These are phyloP conservation scores for Rhododendron henanense DNA, from an alignment of 148 eudicot genomes.

Conservation along the genomic window DNA sequence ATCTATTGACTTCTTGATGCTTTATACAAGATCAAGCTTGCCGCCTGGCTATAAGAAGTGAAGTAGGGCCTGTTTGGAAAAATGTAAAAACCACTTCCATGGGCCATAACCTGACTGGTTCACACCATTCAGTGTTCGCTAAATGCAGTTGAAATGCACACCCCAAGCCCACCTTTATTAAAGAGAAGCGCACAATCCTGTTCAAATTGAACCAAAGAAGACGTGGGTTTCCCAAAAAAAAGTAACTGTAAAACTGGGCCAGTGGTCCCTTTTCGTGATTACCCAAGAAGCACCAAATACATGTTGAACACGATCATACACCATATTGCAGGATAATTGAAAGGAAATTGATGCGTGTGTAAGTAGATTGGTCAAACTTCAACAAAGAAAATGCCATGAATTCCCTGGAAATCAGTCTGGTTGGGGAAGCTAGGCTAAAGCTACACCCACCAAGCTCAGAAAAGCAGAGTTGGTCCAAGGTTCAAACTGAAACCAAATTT, in stretches of 20 bases:
- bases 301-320: background rate
- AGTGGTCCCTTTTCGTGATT: background rate
- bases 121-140: background rate
- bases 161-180: background rate
- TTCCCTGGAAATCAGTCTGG: background rate
- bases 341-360: background rate
- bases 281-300: background rate
- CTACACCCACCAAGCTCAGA: background rate
- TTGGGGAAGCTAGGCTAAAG: background rate
- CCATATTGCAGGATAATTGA: background rate
- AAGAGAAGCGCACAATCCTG: background rate
- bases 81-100: background rate
- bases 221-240: background rate
- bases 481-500: background rate
- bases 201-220: background rate
- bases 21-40: background rate
- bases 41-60: background rate
- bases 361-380: background rate
- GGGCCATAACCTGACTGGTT: background rate
- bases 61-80: background rate
- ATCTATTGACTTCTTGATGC: background rate
- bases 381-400: background rate
- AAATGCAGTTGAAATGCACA: background rate
- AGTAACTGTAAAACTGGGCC: background rate
- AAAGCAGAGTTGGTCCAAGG: background rate